phyloP scores from a whole-genome alignment of 2,329 filamentous ascomycete species.

The Emericellopsis atlantica region DNA sequence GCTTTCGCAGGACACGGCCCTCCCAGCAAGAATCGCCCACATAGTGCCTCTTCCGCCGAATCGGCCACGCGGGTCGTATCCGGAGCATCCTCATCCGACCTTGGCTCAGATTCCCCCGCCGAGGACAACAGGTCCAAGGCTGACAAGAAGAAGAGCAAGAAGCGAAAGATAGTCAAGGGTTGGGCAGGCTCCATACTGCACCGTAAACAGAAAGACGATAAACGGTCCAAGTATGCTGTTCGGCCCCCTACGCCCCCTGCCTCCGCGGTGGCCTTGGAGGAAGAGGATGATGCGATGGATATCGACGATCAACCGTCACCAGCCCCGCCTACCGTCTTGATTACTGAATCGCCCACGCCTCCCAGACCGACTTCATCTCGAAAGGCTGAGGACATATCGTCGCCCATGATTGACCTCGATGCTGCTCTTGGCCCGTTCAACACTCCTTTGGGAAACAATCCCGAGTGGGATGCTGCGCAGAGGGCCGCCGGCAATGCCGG shows the following conservation, averaged over 20 bases:
- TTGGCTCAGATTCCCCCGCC: slow-evolving; percentile 15
- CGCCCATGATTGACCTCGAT: slow-evolving; percentile 85
- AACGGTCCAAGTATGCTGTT: slow-evolving; percentile 23
- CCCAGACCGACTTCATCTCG: slow-evolving; percentile 19
- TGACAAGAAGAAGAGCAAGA: slow-evolving; percentile 17
- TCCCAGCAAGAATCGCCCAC: slow-evolving; percentile 31
- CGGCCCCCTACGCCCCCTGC: slow-evolving; percentile 35
- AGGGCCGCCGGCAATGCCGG: slow-evolving; percentile 36
- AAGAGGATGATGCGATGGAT: slow-evolving; percentile 11
- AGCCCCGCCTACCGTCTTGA: slow-evolving; percentile 23
- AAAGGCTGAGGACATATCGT: slow-evolving; percentile 50
- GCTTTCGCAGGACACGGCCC: slow-evolving; percentile 29
- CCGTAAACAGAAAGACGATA: slow-evolving; percentile 42
- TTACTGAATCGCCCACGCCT: slow-evolving; percentile 24
- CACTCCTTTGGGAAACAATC: slow-evolving; percentile 53
- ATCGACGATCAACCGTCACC: slow-evolving; percentile 7
- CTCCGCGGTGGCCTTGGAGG: slow-evolving; percentile 14
- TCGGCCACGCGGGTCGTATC: slow-evolving; percentile 15
- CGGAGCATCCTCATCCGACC: slow-evolving; percentile 20
- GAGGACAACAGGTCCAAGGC: slow-evolving; percentile 10
- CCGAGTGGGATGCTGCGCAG: slow-evolving; percentile 57
- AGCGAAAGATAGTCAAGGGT: slow-evolving; percentile 60
- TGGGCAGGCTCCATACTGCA: slow-evolving; percentile 59
- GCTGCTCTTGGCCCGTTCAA: slow-evolving; percentile 88
- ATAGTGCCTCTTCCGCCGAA: slow-evolving; percentile 33